These are phyloP conservation scores for Rhynchosporium secalis DNA, from an alignment of 2,329 filamentous ascomycete genomes.

Conservation along the genomic window DNA sequence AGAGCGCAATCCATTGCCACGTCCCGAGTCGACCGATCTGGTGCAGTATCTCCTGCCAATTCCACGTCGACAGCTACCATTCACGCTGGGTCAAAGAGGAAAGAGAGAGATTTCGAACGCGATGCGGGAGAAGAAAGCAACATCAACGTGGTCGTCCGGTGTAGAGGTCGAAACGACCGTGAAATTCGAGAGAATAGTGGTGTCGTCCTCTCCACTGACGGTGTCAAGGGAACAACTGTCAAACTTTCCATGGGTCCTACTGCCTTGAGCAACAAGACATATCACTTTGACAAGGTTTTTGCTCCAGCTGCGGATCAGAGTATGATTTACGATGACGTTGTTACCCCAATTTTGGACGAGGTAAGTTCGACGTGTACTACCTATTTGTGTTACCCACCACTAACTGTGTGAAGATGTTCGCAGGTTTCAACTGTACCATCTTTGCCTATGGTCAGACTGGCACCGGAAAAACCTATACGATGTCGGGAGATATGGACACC, in stretches of 20 bases:
- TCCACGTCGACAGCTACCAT: slow-evolving; percentile 58
- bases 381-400: slow-evolving; percentile 1
- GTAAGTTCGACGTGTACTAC: slow-evolving; percentile 50
- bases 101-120: slow-evolving; percentile 78
- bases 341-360: slow-evolving; percentile 89
- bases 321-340: slow-evolving; percentile 94
- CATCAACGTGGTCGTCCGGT: slow-evolving; percentile 96
- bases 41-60: slow-evolving; percentile 63
- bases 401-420: slow-evolving; percentile 68
- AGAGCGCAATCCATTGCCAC: slow-evolving; percentile 48
- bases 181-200: slow-evolving; percentile 94
- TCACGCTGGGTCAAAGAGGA: slow-evolving; percentile 70
- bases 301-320: slow-evolving; percentile 90
- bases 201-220: slow-evolving; percentile 84
- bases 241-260: slow-evolving; percentile 91
- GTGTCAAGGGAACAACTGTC: slow-evolving; percentile 80
- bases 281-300: slow-evolving; percentile 96
- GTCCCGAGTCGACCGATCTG: slow-evolving; percentile 33
- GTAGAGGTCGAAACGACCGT: slow-evolving; percentile 86
- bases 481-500: slow-evolving; percentile 96
- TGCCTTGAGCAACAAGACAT: slow-evolving; percentile 92
- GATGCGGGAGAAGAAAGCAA: slow-evolving; percentile 81
- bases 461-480: slow-evolving; percentile 98
- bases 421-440: slow-evolving; percentile 96
- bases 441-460: slow-evolving; percentile 98